Evolutionary conservation across 305 asterid species (phyloP).

Genomic region (Fraxinus angustifolia): DNA sequence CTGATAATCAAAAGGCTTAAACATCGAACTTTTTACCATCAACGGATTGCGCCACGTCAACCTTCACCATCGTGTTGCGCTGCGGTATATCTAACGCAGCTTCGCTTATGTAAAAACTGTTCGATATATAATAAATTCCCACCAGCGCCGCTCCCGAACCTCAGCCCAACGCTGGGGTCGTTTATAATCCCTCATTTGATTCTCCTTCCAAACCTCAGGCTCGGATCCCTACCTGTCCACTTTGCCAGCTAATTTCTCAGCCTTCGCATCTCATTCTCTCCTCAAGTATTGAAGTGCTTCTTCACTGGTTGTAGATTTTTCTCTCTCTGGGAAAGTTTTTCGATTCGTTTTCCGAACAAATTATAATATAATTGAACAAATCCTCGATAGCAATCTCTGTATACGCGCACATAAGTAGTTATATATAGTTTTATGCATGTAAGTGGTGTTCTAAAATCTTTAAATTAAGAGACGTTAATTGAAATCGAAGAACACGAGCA

Average conservation of each 20-base stretch:
- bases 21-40: slow-evolving; percentile 17
- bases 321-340: not conserved
- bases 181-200: not conserved
- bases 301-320: not conserved
- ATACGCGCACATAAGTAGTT: not conserved
- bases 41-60: not conserved
- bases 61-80: not conserved
- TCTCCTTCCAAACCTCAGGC: slow-evolving; percentile 37
- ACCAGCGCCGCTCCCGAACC: slow-evolving; percentile 10
- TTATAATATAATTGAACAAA: not conserved
- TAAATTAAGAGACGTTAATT: slow-evolving; percentile 2
- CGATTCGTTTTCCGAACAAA: not conserved
- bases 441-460: slow-evolving; percentile 7
- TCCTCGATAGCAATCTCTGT: not conserved
- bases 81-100: not conserved
- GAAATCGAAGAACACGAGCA: slow-evolving; percentile 29
- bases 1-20: slow-evolving; percentile 11
- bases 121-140: not conserved
- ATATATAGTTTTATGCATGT: not conserved
- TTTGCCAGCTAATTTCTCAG: slow-evolving; percentile 45
- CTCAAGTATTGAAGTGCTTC: slow-evolving; percentile 5
- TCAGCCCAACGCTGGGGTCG: not conserved
- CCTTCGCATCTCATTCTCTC: slow-evolving; percentile 21
- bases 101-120: not conserved
- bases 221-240: slow-evolving; percentile 47